phyloP scores from a whole-genome alignment of 352 stramenopile genomes.

The Globisporangium iwayamae region DNA sequence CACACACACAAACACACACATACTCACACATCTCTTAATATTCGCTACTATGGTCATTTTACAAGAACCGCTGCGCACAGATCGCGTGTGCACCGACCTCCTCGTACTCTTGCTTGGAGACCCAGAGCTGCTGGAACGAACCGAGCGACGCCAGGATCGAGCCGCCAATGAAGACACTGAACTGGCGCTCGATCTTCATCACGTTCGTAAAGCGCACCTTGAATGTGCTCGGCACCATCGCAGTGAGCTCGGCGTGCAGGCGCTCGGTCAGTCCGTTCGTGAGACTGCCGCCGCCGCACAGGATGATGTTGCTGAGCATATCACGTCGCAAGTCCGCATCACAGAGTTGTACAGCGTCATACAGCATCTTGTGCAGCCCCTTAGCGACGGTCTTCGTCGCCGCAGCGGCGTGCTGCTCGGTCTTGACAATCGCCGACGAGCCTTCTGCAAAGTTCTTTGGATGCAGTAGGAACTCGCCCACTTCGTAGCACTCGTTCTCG shows the following conservation, averaged over 20 bases:
- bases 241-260: constrained; percentile 71
- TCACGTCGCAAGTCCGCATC: constrained; percentile 82
- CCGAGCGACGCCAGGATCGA: constrained; percentile 85
- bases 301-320: constrained; percentile 85
- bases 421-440: constrained; percentile 31
- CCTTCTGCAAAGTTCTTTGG: constrained; percentile 46
- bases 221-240: constrained; percentile 77
- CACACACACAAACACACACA: background rate
- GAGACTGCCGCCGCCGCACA: constrained; percentile 79
- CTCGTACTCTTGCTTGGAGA: constrained; percentile 84
- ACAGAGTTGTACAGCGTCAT: constrained; percentile 79
- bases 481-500: constrained; percentile 62
- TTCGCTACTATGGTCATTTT: background rate
- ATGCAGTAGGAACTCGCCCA: constrained; percentile 77
- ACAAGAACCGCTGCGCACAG: constrained; percentile 67
- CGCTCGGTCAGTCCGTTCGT: constrained; percentile 75
- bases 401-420: constrained; percentile 41
- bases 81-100: constrained; percentile 68
- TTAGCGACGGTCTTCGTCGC: constrained; percentile 52
- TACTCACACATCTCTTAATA: background rate
- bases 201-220: constrained; percentile 85
- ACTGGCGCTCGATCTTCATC: constrained; percentile 82
- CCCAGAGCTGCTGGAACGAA: constrained; percentile 88
- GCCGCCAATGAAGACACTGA: constrained; percentile 85
- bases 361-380: constrained; percentile 74